Conservation (phyloP, 345 rosid species). For the Erysimum cheiranthoides region DNA sequence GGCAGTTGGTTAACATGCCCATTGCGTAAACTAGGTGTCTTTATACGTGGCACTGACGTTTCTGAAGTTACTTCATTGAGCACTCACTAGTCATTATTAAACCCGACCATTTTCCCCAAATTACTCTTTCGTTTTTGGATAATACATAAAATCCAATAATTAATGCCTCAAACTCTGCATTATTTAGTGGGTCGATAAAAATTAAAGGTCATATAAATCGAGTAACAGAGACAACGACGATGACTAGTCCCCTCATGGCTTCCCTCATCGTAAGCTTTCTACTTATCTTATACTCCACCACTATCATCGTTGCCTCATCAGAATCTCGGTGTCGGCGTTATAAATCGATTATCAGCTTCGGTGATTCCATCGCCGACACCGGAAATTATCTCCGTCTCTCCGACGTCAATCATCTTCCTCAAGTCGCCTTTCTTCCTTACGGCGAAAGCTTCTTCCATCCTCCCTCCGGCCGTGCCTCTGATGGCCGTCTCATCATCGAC, state of each 20-base stretch:
- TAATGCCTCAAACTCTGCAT: neutral
- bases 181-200: neutral
- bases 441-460: slow-evolving; percentile 53
- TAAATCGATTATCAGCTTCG: slow-evolving; percentile 58
- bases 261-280: slow-evolving; percentile 27
- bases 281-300: slow-evolving; percentile 10
- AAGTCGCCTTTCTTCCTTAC: slow-evolving; percentile 48
- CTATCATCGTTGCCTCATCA: neutral
- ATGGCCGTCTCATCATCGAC: slow-evolving; percentile 37
- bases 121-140: neutral
- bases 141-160: neutral
- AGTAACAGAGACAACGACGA: neutral
- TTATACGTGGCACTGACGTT: neutral
- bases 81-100: neutral
- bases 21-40: neutral
- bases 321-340: slow-evolving; percentile 16
- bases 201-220: neutral
- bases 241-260: slow-evolving; percentile 22
- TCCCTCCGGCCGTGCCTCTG: slow-evolving; percentile 56
- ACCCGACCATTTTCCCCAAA: neutral
- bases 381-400: slow-evolving; percentile 46
- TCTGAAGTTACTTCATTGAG: neutral
- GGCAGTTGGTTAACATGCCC: slow-evolving; percentile 48
- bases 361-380: slow-evolving; percentile 62
- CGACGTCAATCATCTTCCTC: slow-evolving; percentile 22